phyloP scores from a whole-genome alignment of 371 early-diverging fungal species.

The Encephalitozoon romaleae region DNA sequence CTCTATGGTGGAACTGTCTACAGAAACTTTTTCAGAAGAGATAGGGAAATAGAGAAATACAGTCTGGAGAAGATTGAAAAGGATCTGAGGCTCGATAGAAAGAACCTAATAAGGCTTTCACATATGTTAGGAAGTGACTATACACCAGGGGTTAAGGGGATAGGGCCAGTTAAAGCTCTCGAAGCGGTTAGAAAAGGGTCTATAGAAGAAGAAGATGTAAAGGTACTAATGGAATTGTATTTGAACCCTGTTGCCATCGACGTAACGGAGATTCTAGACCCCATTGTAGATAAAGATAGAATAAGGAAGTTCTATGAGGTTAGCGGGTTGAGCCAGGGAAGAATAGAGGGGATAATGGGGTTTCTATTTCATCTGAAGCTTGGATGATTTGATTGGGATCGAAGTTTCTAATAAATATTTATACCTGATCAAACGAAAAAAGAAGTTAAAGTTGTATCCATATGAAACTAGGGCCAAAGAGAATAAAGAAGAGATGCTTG shows the following conservation, averaged over 20 bases:
- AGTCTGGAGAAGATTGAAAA: conserved; percentile 64
- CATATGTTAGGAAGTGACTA: conserved; percentile 91
- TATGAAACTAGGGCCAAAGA: neutral
- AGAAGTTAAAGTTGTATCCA: neutral
- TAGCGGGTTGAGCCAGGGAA: neutral
- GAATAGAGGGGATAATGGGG: neutral
- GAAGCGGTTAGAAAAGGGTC: conserved; percentile 66
- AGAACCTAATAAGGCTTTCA: conserved; percentile 72
- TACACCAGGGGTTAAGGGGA: conserved; percentile 77
- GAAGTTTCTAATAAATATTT: neutral
- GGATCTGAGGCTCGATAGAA: conserved; percentile 66
- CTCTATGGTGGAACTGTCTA: conserved; percentile 82
- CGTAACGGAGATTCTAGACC: neutral
- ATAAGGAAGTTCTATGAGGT: neutral
- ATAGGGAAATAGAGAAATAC: conserved; percentile 70
- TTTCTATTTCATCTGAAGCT: neutral
- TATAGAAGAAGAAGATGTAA: neutral
- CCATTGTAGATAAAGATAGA: neutral
- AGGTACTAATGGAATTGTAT: neutral
- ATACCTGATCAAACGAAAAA: neutral
- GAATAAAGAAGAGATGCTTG: conserved; percentile 3
- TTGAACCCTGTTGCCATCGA: neutral
- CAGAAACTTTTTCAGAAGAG: conserved; percentile 82
- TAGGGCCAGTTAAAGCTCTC: conserved; percentile 84
- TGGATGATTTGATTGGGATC: neutral